A percentile compares a stretch with the other conserved stretches of the same genome.
Conservation (phyloP, 257 asterid genomes). For the Solanum chmielewskii region DNA sequence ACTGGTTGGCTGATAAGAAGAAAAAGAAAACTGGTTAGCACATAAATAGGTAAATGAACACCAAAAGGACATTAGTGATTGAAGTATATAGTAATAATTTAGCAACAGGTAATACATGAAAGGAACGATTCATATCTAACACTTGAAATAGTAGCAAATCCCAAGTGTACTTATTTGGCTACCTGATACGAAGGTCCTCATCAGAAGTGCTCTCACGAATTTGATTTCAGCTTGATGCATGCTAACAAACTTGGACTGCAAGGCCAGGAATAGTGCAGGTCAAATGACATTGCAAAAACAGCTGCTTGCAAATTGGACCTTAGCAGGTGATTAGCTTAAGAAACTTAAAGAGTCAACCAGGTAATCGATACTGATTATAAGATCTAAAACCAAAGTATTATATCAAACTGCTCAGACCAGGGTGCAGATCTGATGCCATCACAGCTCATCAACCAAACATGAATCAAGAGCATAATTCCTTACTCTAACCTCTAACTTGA, state of each 20-base stretch:
- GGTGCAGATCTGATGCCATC: neutral
- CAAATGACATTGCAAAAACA: neutral
- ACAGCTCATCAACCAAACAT: neutral
- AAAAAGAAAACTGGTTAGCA: conserved; percentile 3
- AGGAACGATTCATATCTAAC: neutral
- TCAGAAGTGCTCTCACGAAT: conserved; percentile 36
- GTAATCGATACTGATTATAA: neutral
- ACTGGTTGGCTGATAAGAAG: neutral
- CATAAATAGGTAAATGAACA: neutral
- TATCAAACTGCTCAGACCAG: neutral
- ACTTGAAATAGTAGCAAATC: neutral
- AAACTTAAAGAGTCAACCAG: neutral
- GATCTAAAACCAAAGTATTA: neutral
- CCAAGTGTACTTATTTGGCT: neutral
- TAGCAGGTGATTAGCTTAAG: neutral
- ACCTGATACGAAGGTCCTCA: conserved; percentile 51
- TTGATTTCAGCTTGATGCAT: conserved; percentile 55
- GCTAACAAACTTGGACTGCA: conserved; percentile 63
- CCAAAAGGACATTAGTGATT: neutral
- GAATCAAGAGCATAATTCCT: neutral
- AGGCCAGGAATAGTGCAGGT: neutral
- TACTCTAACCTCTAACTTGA: neutral
- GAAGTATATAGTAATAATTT: neutral
- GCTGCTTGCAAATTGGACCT: neutral
- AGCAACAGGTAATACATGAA: neutral